Conservation (phyloP, 371 early-diverging fungal genomes). For the Rhizopus arrhizus region DNA sequence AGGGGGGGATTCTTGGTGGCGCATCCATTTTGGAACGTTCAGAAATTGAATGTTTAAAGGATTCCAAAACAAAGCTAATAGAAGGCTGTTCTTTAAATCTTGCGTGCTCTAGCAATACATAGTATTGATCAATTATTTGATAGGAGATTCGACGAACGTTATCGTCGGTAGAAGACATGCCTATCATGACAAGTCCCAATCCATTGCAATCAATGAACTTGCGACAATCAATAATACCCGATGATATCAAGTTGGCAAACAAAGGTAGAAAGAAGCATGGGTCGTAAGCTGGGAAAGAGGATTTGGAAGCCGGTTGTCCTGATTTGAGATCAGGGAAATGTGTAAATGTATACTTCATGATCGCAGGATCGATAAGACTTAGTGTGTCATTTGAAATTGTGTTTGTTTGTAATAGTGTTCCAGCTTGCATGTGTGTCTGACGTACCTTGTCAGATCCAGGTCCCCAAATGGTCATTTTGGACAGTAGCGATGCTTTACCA, state of each 20-base stretch:
- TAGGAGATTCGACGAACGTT: slow-evolving; percentile 63
- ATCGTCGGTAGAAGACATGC: slow-evolving; percentile 59
- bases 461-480: slow-evolving; percentile 59
- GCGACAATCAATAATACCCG: slow-evolving; percentile 61
- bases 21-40: slow-evolving; percentile 46
- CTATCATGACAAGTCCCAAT: slow-evolving; percentile 67
- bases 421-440: slow-evolving; percentile 46
- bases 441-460: slow-evolving; percentile 55
- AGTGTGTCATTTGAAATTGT: slow-evolving; percentile 59
- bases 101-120: slow-evolving; percentile 54
- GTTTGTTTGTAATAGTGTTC: slow-evolving; percentile 34
- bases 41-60: slow-evolving; percentile 68
- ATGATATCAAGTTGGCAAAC: slow-evolving; percentile 61
- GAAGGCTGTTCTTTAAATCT: slow-evolving; percentile 68
- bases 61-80: slow-evolving; percentile 64
- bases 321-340: slow-evolving; percentile 52
- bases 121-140: slow-evolving; percentile 70
- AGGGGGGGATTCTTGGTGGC: slow-evolving; percentile 64
- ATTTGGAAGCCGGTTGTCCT: slow-evolving; percentile 24
- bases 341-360: slow-evolving; percentile 68
- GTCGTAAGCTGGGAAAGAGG: slow-evolving; percentile 55
- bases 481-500: slow-evolving; percentile 46
- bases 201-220: slow-evolving; percentile 71
- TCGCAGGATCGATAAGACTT: slow-evolving; percentile 62
- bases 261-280: slow-evolving; percentile 73